Percentiles rank a stretch among this genome's conserved stretches.
Conservation (phyloP, 2,329 filamentous ascomycete species). For the Colletotrichum gigasporum region DNA sequence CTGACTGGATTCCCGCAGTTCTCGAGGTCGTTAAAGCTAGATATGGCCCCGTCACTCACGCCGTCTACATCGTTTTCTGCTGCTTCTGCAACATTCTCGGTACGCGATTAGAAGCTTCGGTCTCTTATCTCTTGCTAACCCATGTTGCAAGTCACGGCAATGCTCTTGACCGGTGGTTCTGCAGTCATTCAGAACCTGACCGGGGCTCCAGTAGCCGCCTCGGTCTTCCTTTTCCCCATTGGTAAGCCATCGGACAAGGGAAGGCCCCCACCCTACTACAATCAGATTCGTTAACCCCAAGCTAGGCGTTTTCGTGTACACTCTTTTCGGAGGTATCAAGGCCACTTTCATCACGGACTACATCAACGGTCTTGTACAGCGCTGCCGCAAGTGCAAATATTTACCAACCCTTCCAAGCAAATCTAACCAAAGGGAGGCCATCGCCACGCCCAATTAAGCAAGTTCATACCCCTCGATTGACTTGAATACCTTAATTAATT, state of each 20-base stretch:
- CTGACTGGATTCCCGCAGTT: slow-evolving; percentile 43
- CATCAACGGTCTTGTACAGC: slow-evolving; percentile 85
- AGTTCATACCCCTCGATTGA: no score
- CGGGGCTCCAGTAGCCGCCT: slow-evolving; percentile 71
- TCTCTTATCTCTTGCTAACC: not conserved
- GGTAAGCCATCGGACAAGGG: slow-evolving; percentile 67
- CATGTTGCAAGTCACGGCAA: slow-evolving; percentile 80
- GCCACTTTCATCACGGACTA: slow-evolving; percentile 89
- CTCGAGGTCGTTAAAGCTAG: slow-evolving; percentile 85
- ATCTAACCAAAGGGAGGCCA: no score
- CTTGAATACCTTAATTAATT: no score
- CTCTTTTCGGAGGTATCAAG: slow-evolving; percentile 81
- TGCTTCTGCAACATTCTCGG: slow-evolving; percentile 78
- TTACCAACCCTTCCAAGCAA: no score
- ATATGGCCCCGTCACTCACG: slow-evolving; percentile 77
- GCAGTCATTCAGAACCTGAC: slow-evolving; percentile 38
- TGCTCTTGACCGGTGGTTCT: slow-evolving; percentile 83
- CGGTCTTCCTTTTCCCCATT: slow-evolving; percentile 84
- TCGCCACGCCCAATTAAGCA: no score
- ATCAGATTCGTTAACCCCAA: not conserved
- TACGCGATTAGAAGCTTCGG: not conserved
- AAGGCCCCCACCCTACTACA: no score
- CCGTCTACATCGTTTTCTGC: slow-evolving; percentile 84
- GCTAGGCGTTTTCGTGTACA: slow-evolving; percentile 71
- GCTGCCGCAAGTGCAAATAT: no score